Percentiles rank a stretch among this genome's conserved stretches.
Conservation (phyloP, 305 asterid genomes). For the Fraxinus baroniana region DNA sequence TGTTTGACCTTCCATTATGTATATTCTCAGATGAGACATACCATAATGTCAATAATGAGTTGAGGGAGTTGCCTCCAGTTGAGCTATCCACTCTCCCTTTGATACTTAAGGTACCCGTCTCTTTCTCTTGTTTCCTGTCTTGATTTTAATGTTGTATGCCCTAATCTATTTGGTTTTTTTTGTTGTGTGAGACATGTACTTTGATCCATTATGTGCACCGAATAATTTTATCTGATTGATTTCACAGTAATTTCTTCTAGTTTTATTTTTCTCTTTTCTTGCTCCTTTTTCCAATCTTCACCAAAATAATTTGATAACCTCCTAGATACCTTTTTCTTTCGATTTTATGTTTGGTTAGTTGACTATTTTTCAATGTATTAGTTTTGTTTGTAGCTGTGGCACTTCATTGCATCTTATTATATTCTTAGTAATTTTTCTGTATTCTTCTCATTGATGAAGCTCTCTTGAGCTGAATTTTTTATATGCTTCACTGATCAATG, state of each 20-base stretch:
- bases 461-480: background rate
- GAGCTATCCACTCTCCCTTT: conserved; percentile 79
- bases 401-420: background rate
- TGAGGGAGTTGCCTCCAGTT: conserved; percentile 92
- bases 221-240: background rate
- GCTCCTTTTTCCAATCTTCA: background rate
- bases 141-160: background rate
- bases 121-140: background rate
- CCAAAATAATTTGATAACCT: background rate
- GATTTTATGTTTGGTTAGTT: background rate
- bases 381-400: background rate
- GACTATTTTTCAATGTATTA: background rate
- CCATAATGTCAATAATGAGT: conserved; percentile 64
- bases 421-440: background rate
- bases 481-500: conserved; percentile 5
- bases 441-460: background rate
- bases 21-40: conserved; percentile 64
- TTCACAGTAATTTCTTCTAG: background rate
- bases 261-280: conserved; percentile 15
- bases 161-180: background rate
- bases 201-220: background rate
- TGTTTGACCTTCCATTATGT: conserved; percentile 28
- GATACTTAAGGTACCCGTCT: conserved; percentile 73
- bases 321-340: background rate
- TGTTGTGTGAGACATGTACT: conserved; percentile 6